Base-by-base conservation (phyloP, 208 protist species). In the Wallacemonas rigidus region DNA sequence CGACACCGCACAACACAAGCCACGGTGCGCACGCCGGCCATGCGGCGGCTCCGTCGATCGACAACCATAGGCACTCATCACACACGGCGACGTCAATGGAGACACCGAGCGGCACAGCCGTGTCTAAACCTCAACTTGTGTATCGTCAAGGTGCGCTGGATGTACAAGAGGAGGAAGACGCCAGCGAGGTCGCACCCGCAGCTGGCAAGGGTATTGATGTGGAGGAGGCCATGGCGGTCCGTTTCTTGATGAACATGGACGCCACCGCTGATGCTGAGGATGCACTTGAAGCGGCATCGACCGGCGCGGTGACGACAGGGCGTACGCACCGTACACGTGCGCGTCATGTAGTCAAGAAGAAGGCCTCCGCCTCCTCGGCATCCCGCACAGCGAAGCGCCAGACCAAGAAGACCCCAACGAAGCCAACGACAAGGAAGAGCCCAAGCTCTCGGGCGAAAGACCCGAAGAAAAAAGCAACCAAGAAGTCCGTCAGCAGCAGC, bases 261-360 rank as follows among this genome's bases (percentile, higher is more conserved):
- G 78, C 78, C 60, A 79, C 78, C 8, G 78, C 78, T 3, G 78
- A 82, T 54, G 78, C 78, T 4, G 73, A 78, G 15, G 78, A 69
- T 35, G 77, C 72, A 4, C 45, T 64, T 2, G 73, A 74, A 2
- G 54, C 69, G 14, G 72, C 67, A 12, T 47, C 38, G 3, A 60
- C 67, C 14, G 67, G 38, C 14, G 55, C 40, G 5, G 26, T 26
- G 26, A 26, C 26, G 26, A 26, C 26, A 26, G 26, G 26, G 26
- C 26, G 26, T 26, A 26, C 26, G 26, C 26, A 41, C 26, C 5
- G 53, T 14, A 56, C 64, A 69, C 47, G 15, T 3, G 15, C 26
- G 38, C 56, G 26, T 41, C 12, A 62, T 26, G 47, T 38, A 45
- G 48, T 14, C 56, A 58, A 8, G 50, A 14, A 26, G 41, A 50